Base-by-base conservation (phyloP, 345 rosid species). In the Euphorbia peplus region DNA sequence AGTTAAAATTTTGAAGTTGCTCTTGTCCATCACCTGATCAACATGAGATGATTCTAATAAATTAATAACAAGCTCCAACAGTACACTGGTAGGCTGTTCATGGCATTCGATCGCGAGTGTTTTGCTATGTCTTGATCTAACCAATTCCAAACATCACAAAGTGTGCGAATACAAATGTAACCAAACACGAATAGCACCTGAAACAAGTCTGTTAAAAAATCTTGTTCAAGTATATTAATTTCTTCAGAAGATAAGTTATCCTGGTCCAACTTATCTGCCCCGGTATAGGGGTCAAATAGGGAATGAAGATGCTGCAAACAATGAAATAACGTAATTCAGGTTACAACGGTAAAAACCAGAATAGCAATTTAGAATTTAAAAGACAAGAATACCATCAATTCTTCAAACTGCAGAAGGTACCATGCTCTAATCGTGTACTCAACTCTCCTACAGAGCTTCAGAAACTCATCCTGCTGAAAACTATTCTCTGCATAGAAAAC, bases 351-450 rank as follows among this genome's bases (percentile, higher is more conserved):
- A 53, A 48, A 21, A 46, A 9, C 26, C 4, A 35, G 67, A 14
- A 18, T 32, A 47, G 8, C 55, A 52, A 41, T 50, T 39, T 35
- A 26, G 52, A 57, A 35, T n/a, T n/a, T 22, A 8, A 57, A 29
- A 14, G 29, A 15, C 19, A 15, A 14, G 62, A 73, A 4, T 74
- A 93, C 98, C 98, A 93, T 89, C 80, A 93, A 77, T 80, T 93
- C 96, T 79, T 93, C 97, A 74, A 93, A 93, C 69, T 89, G 98
- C 57, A 93, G 84, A 75, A 84, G 84, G 79, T 89, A 93, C 98
- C 98, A 93, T 58, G 98, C 98, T 74, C 97, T 89, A 69, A 93
- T 86, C 15, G 96, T 91, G 84, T 91, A 93, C 79, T 93, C 97
- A 25, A 86, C 87, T 81, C 97, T 83, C 88, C 89, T 91, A 78